Base-by-base conservation (phyloP, 176 grass and related monocot genomes). In the Olyra latifolia region DNA sequence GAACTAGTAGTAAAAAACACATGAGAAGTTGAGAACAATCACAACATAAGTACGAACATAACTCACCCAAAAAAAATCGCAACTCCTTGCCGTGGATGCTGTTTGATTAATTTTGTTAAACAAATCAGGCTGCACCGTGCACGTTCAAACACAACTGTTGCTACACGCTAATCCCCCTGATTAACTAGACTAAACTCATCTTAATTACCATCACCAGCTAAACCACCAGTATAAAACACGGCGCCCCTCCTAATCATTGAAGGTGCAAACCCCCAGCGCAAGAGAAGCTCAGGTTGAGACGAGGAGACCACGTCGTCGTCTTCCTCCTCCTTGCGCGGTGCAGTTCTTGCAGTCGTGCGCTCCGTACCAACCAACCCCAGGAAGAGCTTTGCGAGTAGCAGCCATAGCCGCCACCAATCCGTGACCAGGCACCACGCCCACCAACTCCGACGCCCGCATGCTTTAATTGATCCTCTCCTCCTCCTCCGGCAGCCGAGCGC, bases 221-320 rank as follows among this genome's bases (percentile, higher is more conserved):
- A 56, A 29, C 39, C 40, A 7, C 29, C 3, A 41, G 44, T 82
- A 82, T 82, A 74, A 64, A 82, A 63, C 22, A 20, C 32, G 10
- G 15, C 16, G 55, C 25, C 44, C 68, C 56, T 41, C 56, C 57
- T 4, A 73, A 82, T 82, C 57, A 63, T 73, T 41, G 9, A 22
- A 42, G 17, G 10, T 8, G 25, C 69, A 14, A 48, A 27, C 67
- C 0, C 0, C 0, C 43, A 45, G 8, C 14, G 59, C 13, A 59
- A 70, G n/a, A 56, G 39, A 16, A 32, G 65, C 39, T 29, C 57
- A 27, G 6, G 57, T 14, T 28, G 57, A 28, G 57, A 50, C 28
- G 69, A 82, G 80, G 70, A 50, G 32, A 83, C 71, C 81, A 75
- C 81, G 71, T 35, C 32, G 32, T 59, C 81, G 71, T 59, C 52